Percentiles rank a stretch among this genome's conserved stretches.
Conservation (phyloP, 2,329 filamentous ascomycete genomes). For the Fusarium armeniacum region DNA sequence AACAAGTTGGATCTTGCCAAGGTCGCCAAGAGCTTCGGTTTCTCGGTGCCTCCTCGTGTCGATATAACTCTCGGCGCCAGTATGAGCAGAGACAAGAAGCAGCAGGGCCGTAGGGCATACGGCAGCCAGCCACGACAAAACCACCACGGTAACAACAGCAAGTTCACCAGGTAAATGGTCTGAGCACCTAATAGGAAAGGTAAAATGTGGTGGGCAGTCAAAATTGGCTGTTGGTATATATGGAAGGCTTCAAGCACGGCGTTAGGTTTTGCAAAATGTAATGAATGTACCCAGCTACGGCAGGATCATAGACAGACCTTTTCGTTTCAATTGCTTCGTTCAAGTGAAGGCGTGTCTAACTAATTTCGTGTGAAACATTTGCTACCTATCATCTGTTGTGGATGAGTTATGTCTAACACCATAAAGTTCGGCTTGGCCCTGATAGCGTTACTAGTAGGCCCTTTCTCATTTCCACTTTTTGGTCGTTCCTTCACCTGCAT, state of each 20-base stretch:
- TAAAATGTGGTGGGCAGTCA: conserved; percentile 29
- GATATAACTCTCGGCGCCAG: conserved; percentile 87
- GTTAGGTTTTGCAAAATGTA: conserved; percentile 51
- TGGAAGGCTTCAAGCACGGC: conserved; percentile 50
- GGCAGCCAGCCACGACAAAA: conserved; percentile 81
- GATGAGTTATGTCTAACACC: conserved; percentile 4
- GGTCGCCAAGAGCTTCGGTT: conserved; percentile 87
- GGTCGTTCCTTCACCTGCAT: conserved; percentile 1
- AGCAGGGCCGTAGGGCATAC: conserved; percentile 75
- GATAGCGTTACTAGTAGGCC: not conserved
- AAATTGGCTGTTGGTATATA: conserved; percentile 38
- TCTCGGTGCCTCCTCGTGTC: conserved; percentile 82
- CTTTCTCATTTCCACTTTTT: conserved; percentile 8
- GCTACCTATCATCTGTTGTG: conserved; percentile 2
- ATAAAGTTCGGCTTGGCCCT: not conserved
- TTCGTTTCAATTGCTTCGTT: conserved; percentile 21
- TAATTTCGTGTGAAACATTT: not conserved
- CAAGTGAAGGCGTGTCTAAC: conserved; percentile 12
- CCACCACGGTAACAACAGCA: conserved; percentile 32
- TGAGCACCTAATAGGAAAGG: conserved; percentile 8
- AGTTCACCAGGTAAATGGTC: conserved; percentile 45
- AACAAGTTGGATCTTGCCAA: conserved; percentile 87
- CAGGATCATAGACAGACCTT: conserved; percentile 34
- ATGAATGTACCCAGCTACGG: conserved; percentile 45
- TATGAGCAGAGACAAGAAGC: conserved; percentile 77